phyloP scores from a whole-genome alignment of 2,329 filamentous ascomycete genomes.

The Fusarium bactridioides region DNA sequence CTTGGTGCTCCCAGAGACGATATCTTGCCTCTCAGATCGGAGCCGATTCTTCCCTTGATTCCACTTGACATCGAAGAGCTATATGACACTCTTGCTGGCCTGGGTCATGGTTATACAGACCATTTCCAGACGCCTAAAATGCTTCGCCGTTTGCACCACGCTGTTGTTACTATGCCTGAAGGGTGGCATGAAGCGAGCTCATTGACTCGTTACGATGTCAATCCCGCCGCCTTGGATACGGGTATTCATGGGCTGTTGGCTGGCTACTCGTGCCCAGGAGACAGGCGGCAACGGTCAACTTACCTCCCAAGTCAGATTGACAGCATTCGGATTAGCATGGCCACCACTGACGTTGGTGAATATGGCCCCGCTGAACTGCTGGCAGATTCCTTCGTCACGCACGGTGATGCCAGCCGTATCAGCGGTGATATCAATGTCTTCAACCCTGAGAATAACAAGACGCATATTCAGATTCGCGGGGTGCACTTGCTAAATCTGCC shows the following conservation, averaged over 20 bases:
- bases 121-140: not conserved
- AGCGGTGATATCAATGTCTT: not conserved
- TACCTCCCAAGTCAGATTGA: not conserved
- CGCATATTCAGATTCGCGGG: not conserved
- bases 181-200: not conserved
- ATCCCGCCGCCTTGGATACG: not conserved
- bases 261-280: not conserved
- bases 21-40: not conserved
- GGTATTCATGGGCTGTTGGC: not conserved
- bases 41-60: not conserved
- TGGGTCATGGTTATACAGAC: not conserved
- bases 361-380: not conserved
- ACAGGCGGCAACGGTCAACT: not conserved
- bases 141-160: not conserved
- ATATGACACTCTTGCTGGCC: not conserved
- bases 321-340: not conserved
- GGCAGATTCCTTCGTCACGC: not conserved
- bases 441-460: not conserved
- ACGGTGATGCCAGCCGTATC: not conserved
- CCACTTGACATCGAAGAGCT: not conserved
- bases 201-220: not conserved
- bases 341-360: fast-evolving
- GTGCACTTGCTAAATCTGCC: not conserved
- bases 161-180: not conserved
- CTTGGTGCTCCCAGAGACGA: not conserved